Conservation (phyloP, 2,329 filamentous ascomycete genomes). For the Diaporthe amygdali region DNA sequence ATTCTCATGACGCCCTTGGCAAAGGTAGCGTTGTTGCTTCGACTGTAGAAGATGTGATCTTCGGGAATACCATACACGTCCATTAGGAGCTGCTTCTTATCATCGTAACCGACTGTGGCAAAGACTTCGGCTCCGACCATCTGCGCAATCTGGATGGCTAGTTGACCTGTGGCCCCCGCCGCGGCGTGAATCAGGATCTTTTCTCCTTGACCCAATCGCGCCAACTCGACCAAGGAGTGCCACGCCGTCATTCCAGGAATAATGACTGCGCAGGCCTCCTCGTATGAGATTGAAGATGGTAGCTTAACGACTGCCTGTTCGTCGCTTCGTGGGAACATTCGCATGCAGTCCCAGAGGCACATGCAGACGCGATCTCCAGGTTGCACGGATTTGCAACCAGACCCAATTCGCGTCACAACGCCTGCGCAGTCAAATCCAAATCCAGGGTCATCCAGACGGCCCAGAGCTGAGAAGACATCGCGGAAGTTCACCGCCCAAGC, state of each 20-base stretch:
- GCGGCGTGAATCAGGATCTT: slow-evolving; percentile 48
- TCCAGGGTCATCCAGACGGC: slow-evolving; percentile 36
- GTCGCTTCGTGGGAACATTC: neutral
- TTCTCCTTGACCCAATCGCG: slow-evolving; percentile 31
- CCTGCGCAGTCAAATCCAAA: slow-evolving; percentile 37
- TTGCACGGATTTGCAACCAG: slow-evolving; percentile 30
- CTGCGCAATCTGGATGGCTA: slow-evolving; percentile 45
- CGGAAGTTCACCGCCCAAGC: slow-evolving; percentile 37
- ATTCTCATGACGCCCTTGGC: neutral
- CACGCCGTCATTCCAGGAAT: slow-evolving; percentile 35
- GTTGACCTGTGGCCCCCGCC: slow-evolving; percentile 46
- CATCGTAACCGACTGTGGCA: slow-evolving; percentile 36
- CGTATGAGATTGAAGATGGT: neutral
- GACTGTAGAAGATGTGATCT: slow-evolving; percentile 41
- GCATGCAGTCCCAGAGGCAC: neutral
- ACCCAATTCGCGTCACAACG: slow-evolving; percentile 38
- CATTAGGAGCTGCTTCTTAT: slow-evolving; percentile 42
- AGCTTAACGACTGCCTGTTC: slow-evolving; percentile 25
- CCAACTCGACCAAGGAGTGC: slow-evolving; percentile 41
- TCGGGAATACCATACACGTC: slow-evolving; percentile 36
- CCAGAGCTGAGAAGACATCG: slow-evolving; percentile 42
- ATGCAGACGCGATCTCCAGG: slow-evolving; percentile 13
- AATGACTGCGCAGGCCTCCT: neutral
- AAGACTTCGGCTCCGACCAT: slow-evolving; percentile 44
- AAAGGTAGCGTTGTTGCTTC: neutral